phyloP scores from a whole-genome alignment of 768 basidiomycete species.

The Suillus sp. region DNA sequence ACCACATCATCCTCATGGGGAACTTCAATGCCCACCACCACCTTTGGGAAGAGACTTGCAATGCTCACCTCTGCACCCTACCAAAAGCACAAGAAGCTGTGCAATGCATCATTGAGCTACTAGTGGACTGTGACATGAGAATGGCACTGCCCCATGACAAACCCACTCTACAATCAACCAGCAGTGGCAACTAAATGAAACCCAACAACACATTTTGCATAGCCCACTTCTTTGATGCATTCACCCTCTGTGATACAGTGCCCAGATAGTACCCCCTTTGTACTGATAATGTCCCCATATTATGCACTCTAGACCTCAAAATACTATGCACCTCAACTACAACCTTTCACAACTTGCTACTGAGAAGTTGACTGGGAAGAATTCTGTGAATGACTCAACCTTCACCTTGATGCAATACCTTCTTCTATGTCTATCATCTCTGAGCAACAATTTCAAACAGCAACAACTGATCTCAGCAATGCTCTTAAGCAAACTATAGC shows the following conservation, averaged over 20 bases:
- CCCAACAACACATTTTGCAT: constrained; percentile 40
- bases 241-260: constrained; percentile 28
- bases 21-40: constrained; percentile 27
- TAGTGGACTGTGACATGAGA: constrained; percentile 22
- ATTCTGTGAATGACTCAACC: no score
- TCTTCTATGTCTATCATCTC: no score
- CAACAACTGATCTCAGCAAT: no score
- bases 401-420: no score
- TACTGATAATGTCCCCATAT: constrained; percentile 39
- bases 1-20: no score
- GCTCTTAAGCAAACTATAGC: no score
- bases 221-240: background rate
- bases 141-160: constrained; percentile 4
- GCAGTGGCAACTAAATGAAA: constrained; percentile 31
- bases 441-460: no score
- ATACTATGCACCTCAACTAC: no score
- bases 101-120: constrained; percentile 22
- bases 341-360: no score
- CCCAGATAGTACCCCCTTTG: constrained; percentile 15
- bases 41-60: constrained; percentile 28
- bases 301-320: constrained; percentile 24
- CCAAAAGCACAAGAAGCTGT: constrained; percentile 16
- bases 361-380: no score
- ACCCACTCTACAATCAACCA: constrained; percentile 25
- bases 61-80: constrained; percentile 23